Percentiles rank a stretch among this genome's conserved stretches.
phyloP scores from a whole-genome alignment of 495 filamentous ascomycete species.

The Aspergillus steynii region DNA sequence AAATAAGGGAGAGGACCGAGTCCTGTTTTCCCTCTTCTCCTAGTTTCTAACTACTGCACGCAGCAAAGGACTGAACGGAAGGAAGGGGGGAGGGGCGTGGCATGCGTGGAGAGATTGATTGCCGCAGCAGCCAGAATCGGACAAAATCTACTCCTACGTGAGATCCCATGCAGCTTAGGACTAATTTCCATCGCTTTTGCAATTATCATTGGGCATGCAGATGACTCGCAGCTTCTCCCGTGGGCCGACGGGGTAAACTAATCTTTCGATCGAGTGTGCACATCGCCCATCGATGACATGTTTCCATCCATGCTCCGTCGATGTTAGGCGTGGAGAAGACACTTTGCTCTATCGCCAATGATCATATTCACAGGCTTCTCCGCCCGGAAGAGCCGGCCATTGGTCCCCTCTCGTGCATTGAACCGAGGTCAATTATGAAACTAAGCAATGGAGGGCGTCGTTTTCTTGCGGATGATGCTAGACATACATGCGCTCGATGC shows the following conservation, averaged over 20 bases:
- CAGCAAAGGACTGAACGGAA: slow-evolving; percentile 7
- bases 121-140: slow-evolving; percentile 3
- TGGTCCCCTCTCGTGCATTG: slow-evolving; percentile 6
- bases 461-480: slow-evolving; percentile 11
- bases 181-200: not conserved
- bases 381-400: slow-evolving; percentile 3
- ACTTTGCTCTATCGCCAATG: not conserved
- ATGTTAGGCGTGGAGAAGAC: not conserved
- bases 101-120: not conserved
- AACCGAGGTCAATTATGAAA: slow-evolving; percentile 2
- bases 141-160: slow-evolving; percentile 1
- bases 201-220: not conserved
- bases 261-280: not conserved
- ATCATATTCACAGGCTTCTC: slow-evolving; percentile 4
- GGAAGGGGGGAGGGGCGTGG: slow-evolving; percentile 1
- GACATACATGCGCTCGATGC: slow-evolving; percentile 16
- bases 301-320: not conserved
- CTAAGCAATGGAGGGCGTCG: slow-evolving; percentile 8
- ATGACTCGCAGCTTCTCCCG: slow-evolving; percentile 23
- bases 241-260: slow-evolving; percentile 1
- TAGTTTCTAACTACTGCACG: slow-evolving; percentile 10
- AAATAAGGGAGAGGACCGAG: not conserved
- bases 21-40: not conserved
- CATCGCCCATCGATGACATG: not conserved
- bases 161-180: slow-evolving; percentile 14